Percentiles rank a stretch among this genome's conserved stretches.
Conservation (phyloP, 495 filamentous ascomycete species). For the Penicillium silybi region DNA sequence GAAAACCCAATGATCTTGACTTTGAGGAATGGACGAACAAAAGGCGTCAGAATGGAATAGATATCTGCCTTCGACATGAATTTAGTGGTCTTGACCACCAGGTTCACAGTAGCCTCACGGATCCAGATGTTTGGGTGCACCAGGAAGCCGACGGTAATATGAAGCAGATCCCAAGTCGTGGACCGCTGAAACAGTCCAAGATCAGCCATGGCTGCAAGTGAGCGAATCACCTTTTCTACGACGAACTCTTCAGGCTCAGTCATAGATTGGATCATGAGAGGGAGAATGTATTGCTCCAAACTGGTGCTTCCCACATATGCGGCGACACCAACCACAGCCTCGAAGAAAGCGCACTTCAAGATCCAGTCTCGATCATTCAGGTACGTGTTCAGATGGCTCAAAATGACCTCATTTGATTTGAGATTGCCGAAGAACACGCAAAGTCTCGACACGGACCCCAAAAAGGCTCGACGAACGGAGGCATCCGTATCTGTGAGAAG, state of each 20-base stretch:
- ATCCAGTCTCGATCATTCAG: constrained; percentile 96
- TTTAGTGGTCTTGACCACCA: constrained; percentile 70
- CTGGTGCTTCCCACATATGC: constrained; percentile 82
- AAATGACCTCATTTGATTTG: constrained; percentile 86
- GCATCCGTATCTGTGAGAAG: constrained; percentile 83
- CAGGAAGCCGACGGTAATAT: constrained; percentile 74
- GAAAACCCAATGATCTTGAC: constrained; percentile 58
- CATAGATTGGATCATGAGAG: constrained; percentile 94
- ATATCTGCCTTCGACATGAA: constrained; percentile 80
- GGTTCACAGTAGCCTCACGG: constrained; percentile 78
- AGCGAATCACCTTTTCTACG: constrained; percentile 82
- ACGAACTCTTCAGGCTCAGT: constrained; percentile 95
- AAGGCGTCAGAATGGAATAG: constrained; percentile 74
- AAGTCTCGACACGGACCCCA: constrained; percentile 87
- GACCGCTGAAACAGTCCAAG: constrained; percentile 81
- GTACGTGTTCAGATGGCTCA: constrained; percentile 96
- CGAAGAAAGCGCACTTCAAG: constrained; percentile 93
- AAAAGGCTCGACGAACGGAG: constrained; percentile 86
- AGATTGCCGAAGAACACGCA: constrained; percentile 93
- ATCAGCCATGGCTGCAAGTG: constrained; percentile 83
- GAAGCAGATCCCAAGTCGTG: constrained; percentile 81
- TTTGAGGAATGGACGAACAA: constrained; percentile 80
- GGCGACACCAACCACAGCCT: constrained; percentile 89
- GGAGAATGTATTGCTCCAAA: constrained; percentile 92
- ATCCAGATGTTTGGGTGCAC: constrained; percentile 97